Evolutionary conservation across 1,139 yeast genomes (phyloP), one percentile per base, ranked within the genome.

Genomic region (Saccharomycopsis hybrid): DNA sequence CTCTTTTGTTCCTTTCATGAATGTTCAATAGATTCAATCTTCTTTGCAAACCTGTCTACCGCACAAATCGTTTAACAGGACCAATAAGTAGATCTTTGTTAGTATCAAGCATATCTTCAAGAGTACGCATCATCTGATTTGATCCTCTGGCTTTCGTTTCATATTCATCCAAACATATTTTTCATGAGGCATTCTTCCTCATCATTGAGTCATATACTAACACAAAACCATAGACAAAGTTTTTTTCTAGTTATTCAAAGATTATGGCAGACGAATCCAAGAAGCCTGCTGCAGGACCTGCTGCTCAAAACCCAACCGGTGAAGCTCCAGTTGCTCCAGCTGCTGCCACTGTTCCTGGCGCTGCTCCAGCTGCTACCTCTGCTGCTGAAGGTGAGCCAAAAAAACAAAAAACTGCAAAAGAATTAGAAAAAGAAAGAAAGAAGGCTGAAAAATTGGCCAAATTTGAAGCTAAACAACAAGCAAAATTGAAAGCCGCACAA

Each of bases 381-480:
- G 43, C 27, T 29, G 31, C 48, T 28, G 52, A 33, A 2, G 52
- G 35, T 4, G 46, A 41, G 24, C 41, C 40, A 3, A 31, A 41
- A 36, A 52, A 52, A 30, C 52, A 59, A 43, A 84, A 83, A 68
- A 77, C 87, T 37, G 82, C 84, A 53, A 85, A 84, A 65, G 87
- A 84, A 66, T 69, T 90, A 52, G 97, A 90, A 67, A 90, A 89
- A 65, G 98, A 92, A 71, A 81, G 84, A 63, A 90, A 90, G 74
- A 90, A 90, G 77, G 97, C 97, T 49, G 98, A 92, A 72, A 92
- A 92, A 67, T 72, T 89, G 63, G 96, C 97, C 63, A 92, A 90
- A 66, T 90, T 90, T 68, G 78, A 83, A 60, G 97, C 97, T 50
- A 92, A 92, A 69, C 85, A 90, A 71, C 89, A 90, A 55, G 87